Evolutionary conservation across 306 rosid species (phyloP).

Genomic region (Malus domestica): ASM211411v1 NC_041801.1:15936001-15936500

Average conservation of each 20-base stretch:
- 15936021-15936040: not conserved
- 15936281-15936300: not conserved
- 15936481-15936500: conserved; percentile 75
- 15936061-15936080: not conserved
- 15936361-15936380: not conserved
- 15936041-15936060: not conserved
- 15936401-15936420: conserved; percentile 1
- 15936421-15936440: conserved; percentile 49
- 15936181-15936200: not conserved
- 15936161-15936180: not conserved
- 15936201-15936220: not conserved
- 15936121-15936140: not conserved
- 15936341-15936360: not conserved
- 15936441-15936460: conserved; percentile 85
- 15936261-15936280: not conserved
- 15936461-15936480: conserved; percentile 76
- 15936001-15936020: not conserved
- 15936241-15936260: not conserved
- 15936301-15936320: not conserved
- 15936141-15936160: not conserved
- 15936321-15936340: not conserved
- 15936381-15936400: not conserved
- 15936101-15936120: not conserved
- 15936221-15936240: not conserved
- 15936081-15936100: not conserved